Conservation (phyloP, 768 basidiomycete species). For the Gloeopeniophorella convolvens region DNA sequence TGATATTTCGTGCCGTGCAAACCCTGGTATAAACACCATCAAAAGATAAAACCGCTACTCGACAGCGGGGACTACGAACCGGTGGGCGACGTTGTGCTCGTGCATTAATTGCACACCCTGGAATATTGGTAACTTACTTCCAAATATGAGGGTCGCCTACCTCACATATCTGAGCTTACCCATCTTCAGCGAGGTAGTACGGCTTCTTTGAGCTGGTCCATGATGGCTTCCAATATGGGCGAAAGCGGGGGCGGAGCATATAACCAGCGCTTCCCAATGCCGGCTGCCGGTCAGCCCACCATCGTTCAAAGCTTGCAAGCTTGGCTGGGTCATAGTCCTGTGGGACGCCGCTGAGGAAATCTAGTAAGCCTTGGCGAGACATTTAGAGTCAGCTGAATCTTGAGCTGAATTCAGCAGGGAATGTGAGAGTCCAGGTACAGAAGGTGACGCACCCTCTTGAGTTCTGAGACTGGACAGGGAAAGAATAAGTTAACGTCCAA, state of each 20-base stretch:
- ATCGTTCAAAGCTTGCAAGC: background rate
- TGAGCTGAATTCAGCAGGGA: too few relatives aligned
- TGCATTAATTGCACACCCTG: conserved; percentile 15
- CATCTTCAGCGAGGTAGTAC: background rate
- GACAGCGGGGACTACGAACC: background rate
- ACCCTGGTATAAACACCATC: background rate
- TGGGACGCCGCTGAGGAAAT: background rate
- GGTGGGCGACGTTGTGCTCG: conserved; percentile 11
- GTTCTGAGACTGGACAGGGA: too few relatives aligned
- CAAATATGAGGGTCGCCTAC: conserved; percentile 15
- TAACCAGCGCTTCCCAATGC: conserved; percentile 1
- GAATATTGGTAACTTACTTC: background rate
- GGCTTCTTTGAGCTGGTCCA: background rate
- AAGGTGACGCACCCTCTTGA: too few relatives aligned
- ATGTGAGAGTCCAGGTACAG: too few relatives aligned
- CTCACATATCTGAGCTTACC: conserved; percentile 30
- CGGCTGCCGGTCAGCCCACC: background rate
- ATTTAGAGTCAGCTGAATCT: too few relatives aligned
- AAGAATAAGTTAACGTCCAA: too few relatives aligned
- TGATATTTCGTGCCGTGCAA: conserved; percentile 4
- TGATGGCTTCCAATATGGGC: conserved; percentile 7
- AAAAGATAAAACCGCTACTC: background rate
- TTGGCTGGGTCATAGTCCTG: background rate
- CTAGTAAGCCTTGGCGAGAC: background rate
- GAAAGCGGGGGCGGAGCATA: conserved; percentile 10